Conservation (phyloP, 2,329 filamentous ascomycete species). For the Sordariomycetes sp. region DNA sequence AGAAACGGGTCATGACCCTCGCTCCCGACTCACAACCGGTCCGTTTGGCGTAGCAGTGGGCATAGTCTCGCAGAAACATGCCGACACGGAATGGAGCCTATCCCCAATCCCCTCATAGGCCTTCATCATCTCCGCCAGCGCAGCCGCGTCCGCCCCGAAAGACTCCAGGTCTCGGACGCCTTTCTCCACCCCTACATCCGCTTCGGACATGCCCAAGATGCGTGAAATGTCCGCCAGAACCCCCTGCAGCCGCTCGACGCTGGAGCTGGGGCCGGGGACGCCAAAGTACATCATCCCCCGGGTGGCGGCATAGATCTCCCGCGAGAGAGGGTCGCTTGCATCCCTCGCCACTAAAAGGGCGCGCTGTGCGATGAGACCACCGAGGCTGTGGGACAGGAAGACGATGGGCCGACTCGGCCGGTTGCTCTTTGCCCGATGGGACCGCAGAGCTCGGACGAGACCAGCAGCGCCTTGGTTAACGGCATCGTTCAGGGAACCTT, state of each 20-base stretch:
- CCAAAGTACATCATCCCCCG: slow-evolving; percentile 4
- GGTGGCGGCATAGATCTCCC: not conserved
- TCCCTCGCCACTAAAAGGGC: not conserved
- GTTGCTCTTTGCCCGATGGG: not conserved
- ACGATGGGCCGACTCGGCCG: not conserved
- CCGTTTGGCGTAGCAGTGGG: not conserved
- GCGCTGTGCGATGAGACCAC: slow-evolving; percentile 3
- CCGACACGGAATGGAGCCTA: slow-evolving; percentile 1
- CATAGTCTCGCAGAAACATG: slow-evolving; percentile 4
- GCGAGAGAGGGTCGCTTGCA: not conserved
- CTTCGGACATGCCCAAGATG: not conserved
- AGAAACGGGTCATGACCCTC: not conserved
- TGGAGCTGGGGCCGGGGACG: not conserved
- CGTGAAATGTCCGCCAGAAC: slow-evolving; percentile 1
- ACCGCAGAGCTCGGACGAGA: not conserved
- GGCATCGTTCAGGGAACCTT: not conserved
- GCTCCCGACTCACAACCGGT: not conserved
- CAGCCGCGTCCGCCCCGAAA: not conserved
- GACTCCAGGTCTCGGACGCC: not conserved
- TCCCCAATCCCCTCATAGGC: not conserved
- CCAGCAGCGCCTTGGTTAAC: not conserved
- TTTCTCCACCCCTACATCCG: not conserved
- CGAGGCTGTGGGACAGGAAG: slow-evolving; percentile 6
- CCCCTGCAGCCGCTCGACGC: not conserved
- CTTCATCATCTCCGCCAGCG: not conserved